Percentiles rank a stretch among this genome's conserved stretches.
phyloP scores from a whole-genome alignment of 306 rosid species.

The Abrus pulchellus region DNA sequence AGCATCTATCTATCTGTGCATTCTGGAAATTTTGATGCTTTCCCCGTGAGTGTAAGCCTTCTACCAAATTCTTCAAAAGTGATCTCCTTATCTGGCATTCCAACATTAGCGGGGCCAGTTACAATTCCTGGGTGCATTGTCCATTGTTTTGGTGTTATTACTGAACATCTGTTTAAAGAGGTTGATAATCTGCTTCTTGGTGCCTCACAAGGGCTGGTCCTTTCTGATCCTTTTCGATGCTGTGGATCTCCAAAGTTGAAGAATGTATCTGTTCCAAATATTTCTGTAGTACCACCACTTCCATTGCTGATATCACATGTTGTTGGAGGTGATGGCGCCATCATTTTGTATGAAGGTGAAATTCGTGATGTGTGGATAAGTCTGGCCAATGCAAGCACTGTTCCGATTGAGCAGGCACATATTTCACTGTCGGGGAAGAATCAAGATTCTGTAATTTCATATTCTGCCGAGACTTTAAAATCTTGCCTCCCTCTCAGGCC shows the following conservation, averaged over 20 bases:
- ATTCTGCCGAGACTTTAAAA: slow-evolving; percentile 77
- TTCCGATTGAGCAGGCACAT: slow-evolving; percentile 92
- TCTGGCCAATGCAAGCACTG: slow-evolving; percentile 97
- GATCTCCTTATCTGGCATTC: slow-evolving; percentile 90
- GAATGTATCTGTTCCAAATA: slow-evolving; percentile 80
- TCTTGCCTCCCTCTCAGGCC: slow-evolving; percentile 90
- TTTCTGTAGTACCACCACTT: slow-evolving; percentile 81
- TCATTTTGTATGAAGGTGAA: slow-evolving; percentile 95
- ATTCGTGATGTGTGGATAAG: slow-evolving; percentile 88
- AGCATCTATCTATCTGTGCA: slow-evolving; percentile 93
- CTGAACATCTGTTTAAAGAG: slow-evolving; percentile 95
- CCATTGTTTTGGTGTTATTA: slow-evolving; percentile 97
- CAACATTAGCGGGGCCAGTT: slow-evolving; percentile 85
- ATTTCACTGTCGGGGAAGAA: slow-evolving; percentile 91
- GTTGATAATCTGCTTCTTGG: slow-evolving; percentile 98
- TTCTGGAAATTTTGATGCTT: slow-evolving; percentile 92
- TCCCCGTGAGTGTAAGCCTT: slow-evolving; percentile 86
- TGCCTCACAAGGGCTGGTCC: slow-evolving; percentile 95
- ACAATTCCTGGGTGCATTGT: slow-evolving; percentile 92
- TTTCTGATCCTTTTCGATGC: slow-evolving; percentile 95
- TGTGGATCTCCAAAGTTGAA: slow-evolving; percentile 93
- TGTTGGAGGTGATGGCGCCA: slow-evolving; percentile 95
- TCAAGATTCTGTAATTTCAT: slow-evolving; percentile 85
- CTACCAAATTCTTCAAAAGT: slow-evolving; percentile 93
- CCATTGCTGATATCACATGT: slow-evolving; percentile 84